A percentile compares a stretch with the other conserved stretches of the same genome.
These are phyloP conservation scores for Sarocladium kiliense DNA, from an alignment of 2,329 filamentous ascomycete species.

Conservation along the genomic window DNA sequence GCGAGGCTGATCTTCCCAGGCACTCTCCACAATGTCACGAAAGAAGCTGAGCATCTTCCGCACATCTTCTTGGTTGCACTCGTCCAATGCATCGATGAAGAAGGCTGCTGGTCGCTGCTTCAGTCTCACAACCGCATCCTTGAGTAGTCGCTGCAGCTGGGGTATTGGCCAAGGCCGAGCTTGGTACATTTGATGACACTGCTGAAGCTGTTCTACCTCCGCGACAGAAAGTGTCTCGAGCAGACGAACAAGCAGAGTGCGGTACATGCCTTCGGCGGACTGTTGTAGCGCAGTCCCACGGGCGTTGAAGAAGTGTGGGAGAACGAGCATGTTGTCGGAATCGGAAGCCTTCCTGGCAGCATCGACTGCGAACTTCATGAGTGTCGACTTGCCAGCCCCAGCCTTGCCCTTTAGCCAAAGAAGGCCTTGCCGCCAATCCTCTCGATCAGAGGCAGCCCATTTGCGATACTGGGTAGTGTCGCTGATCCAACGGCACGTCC, in stretches of 20 bases:
- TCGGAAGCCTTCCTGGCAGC: no score
- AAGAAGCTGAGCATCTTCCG: not conserved
- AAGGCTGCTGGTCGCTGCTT: not conserved
- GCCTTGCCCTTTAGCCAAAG: not conserved
- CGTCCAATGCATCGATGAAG: slow-evolving; percentile 26
- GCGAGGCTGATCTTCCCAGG: not conserved
- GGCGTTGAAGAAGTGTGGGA: slow-evolving; percentile 8
- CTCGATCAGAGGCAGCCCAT: no score
- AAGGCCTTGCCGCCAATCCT: not conserved
- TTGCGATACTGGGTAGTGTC: no score
- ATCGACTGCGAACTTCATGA: not conserved
- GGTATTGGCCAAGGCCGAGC: not conserved
- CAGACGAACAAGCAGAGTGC: not conserved
- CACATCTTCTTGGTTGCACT: slow-evolving; percentile 17
- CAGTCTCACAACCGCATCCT: not conserved
- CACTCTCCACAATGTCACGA: not conserved
- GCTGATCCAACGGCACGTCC: no score
- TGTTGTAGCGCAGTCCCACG: not conserved
- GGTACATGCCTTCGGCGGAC: not conserved
- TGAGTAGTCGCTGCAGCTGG: not conserved
- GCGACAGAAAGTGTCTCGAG: not conserved
- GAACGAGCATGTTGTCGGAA: not conserved
- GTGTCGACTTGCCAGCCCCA: not conserved
- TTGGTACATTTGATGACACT: no score
- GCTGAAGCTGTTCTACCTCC: not conserved